These are phyloP conservation scores for Sphenostylis stenocarpa DNA, from an alignment of 306 rosid species.

Conservation along the genomic window DNA sequence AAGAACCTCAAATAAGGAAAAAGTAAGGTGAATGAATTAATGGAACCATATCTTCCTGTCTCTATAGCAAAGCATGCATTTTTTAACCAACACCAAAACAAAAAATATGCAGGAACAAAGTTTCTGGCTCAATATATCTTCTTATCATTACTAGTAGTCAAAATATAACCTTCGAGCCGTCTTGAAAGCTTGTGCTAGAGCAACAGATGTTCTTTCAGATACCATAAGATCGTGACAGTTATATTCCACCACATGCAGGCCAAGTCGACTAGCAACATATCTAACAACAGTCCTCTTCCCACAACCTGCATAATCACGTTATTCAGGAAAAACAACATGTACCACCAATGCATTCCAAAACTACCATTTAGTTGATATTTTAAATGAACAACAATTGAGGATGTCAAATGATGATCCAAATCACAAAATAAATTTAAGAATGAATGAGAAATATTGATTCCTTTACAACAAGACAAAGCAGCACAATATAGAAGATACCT, in stretches of 20 bases:
- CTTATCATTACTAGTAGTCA: slow-evolving; percentile 1
- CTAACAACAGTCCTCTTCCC: slow-evolving; percentile 89
- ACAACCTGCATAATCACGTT: slow-evolving; percentile 61
- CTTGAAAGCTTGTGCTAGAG: slow-evolving; percentile 85
- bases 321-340: slow-evolving; percentile 32
- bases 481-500: slow-evolving; percentile 54
- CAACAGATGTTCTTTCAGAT: slow-evolving; percentile 65
- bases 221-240: slow-evolving; percentile 73
- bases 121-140: neutral
- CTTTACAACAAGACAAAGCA: neutral
- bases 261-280: slow-evolving; percentile 85
- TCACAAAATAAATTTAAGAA: slow-evolving; percentile 14
- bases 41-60: slow-evolving; percentile 1
- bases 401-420: slow-evolving; percentile 16
- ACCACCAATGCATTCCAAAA: slow-evolving; percentile 28
- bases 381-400: neutral
- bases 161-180: slow-evolving; percentile 70
- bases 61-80: neutral
- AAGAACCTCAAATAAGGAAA: neutral
- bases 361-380: slow-evolving; percentile 21
- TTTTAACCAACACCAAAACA: neutral
- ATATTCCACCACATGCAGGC: slow-evolving; percentile 91
- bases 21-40: neutral
- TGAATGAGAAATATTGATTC: neutral
- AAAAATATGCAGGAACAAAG: neutral